These are phyloP conservation scores for Casuarina glauca DNA, from an alignment of 306 rosid species.

Conservation along the genomic window DNA sequence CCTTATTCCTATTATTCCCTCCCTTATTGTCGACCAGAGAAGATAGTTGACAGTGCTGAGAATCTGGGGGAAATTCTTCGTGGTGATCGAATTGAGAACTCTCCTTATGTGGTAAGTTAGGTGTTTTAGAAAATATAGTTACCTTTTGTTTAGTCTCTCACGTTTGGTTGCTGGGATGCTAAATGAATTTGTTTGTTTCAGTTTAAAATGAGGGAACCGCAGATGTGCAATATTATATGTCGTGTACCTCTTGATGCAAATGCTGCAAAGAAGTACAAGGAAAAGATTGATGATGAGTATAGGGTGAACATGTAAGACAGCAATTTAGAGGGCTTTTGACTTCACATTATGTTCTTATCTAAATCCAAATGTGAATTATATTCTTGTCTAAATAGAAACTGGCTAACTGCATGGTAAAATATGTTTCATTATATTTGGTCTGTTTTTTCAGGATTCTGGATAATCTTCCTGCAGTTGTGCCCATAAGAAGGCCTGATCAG, in stretches of 20 bases:
- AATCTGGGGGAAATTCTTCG: conserved; percentile 97
- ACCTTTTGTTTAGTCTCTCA: conserved; percentile 2
- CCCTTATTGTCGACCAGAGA: conserved; percentile 69
- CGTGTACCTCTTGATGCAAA: conserved; percentile 56
- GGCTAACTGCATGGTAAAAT: conserved; percentile 5
- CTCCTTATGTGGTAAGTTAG: conserved; percentile 71
- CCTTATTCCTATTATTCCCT: conserved; percentile 83
- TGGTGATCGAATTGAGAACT: conserved; percentile 88
- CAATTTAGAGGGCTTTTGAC: conserved; percentile 1
- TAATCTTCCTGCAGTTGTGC: conserved; percentile 86
- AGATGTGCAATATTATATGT: conserved; percentile 73
- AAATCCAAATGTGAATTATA: background rate
- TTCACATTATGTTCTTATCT: background rate
- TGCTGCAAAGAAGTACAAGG: conserved; percentile 69
- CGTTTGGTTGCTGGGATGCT: conserved; percentile 22
- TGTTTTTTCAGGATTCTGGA: conserved; percentile 68
- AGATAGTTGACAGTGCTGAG: conserved; percentile 84
- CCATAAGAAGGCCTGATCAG: conserved; percentile 66
- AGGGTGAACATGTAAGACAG: conserved; percentile 78
- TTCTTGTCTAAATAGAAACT: background rate
- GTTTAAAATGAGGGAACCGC: conserved; percentile 94
- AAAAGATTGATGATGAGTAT: conserved; percentile 84
- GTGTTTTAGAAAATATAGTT: conserved; percentile 2
- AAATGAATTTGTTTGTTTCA: conserved; percentile 34
- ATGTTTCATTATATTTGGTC: background rate